These are phyloP conservation scores for Apocynum venetum DNA, from an alignment of 257 asterid genomes.

Conservation along the genomic window DNA sequence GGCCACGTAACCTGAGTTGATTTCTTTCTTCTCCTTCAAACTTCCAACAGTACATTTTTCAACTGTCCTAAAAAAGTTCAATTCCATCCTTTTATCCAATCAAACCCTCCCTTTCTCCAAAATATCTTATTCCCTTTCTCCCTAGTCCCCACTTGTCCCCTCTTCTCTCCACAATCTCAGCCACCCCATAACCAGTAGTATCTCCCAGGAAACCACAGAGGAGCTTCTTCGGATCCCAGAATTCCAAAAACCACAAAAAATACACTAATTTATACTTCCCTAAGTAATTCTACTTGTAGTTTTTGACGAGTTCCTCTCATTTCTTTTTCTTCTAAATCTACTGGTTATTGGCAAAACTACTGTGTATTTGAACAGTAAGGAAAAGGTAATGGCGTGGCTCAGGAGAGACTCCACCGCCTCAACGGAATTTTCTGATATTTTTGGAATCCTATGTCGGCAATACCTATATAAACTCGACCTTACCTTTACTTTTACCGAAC, in stretches of 20 bases:
- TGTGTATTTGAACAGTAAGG: slow-evolving; percentile 11
- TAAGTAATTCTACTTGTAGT: not conserved
- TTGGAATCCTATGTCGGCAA: slow-evolving; percentile 23
- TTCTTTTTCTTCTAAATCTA: not conserved
- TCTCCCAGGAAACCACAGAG: not conserved
- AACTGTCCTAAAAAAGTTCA: not conserved
- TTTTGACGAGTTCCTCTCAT: too few relatives aligned
- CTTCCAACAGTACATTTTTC: not conserved
- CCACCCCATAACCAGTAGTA: not conserved
- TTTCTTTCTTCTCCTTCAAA: not conserved
- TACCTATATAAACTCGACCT: slow-evolving; percentile 42
- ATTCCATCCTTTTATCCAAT: not conserved
- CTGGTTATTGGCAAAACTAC: not conserved
- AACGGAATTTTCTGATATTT: slow-evolving; percentile 25
- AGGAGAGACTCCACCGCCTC: slow-evolving; percentile 53
- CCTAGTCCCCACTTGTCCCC: not conserved
- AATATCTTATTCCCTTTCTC: not conserved
- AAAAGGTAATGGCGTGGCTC: slow-evolving; percentile 21
- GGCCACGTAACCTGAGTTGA: not conserved
- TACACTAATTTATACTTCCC: not conserved
- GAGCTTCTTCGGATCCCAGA: not conserved
- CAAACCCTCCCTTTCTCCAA: not conserved
- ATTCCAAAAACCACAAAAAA: not conserved
- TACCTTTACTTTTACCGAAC: slow-evolving; percentile 22
- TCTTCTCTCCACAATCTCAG: not conserved